Conservation (phyloP, 2,329 filamentous ascomycete genomes). For the Epichloe gansuensis region DNA sequence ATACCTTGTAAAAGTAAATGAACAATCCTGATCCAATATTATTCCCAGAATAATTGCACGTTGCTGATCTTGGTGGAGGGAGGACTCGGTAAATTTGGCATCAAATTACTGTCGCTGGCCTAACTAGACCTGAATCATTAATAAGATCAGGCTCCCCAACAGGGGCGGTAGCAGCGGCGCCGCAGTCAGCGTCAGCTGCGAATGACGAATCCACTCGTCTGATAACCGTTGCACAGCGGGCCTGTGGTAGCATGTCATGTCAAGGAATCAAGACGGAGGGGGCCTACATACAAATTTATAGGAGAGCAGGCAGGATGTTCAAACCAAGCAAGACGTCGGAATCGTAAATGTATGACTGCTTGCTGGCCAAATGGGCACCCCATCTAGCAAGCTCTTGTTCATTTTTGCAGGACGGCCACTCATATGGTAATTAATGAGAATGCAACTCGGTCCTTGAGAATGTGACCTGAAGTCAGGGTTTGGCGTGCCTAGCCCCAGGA, state of each 20-base stretch:
- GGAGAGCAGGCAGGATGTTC: neutral
- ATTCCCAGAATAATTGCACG: neutral
- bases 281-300: too few species aligned
- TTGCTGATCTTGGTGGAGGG: neutral
- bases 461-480: neutral
- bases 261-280: neutral
- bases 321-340: neutral
- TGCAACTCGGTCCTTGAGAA: neutral
- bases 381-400: neutral
- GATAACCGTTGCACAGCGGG: neutral
- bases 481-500: neutral
- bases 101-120: neutral
- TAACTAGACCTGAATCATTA: neutral
- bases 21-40: neutral
- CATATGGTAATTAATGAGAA: neutral
- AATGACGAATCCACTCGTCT: neutral
- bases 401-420: neutral
- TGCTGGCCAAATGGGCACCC: neutral
- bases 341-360: neutral
- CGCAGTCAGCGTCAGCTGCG: neutral
- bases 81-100: neutral
- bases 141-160: neutral
- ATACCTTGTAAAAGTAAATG: neutral
- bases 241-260: neutral
- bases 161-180: conserved; percentile 1